These are phyloP conservation scores for Phalaenopsis aphrodite DNA, from an alignment of 106 monocot genomes.

Conservation along the genomic window DNA sequence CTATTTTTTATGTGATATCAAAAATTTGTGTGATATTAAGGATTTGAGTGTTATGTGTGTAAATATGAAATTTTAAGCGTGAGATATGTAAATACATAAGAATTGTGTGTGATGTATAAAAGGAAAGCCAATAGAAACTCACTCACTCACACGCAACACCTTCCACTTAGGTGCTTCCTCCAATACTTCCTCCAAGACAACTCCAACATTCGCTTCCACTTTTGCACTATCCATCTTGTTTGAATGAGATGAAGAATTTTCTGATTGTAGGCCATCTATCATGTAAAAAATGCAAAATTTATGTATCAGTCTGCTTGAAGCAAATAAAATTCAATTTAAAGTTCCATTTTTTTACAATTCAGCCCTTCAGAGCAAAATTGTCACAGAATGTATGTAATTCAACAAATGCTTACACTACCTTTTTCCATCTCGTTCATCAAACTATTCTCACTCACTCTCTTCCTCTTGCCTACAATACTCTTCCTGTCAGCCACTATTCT, in stretches of 20 bases:
- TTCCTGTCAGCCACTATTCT: conserved; percentile 27
- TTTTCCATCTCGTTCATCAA: conserved; percentile 34
- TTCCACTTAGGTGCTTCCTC: conserved; percentile 98
- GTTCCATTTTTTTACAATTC: not conserved
- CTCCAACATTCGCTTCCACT: conserved; percentile 14
- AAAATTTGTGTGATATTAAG: too few relatives aligned
- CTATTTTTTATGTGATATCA: too few relatives aligned
- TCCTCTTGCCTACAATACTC: conserved; percentile 40
- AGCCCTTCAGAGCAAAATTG: not conserved
- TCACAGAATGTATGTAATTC: not conserved
- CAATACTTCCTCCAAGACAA: conserved; percentile 75
- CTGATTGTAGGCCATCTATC: conserved; percentile 17
- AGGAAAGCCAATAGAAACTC: conserved; percentile 11
- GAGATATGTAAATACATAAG: too few relatives aligned
- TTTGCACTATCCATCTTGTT: conserved; percentile 5
- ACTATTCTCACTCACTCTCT: conserved; percentile 24
- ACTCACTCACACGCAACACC: conserved; percentile 97
- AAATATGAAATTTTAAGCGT: too few relatives aligned
- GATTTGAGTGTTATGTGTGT: too few relatives aligned
- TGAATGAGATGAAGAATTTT: conserved; percentile 24
- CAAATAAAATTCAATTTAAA: not conserved
- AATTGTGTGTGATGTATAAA: too few relatives aligned
- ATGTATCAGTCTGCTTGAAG: not conserved
- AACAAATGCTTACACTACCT: conserved; percentile 21
- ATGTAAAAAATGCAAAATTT: not conserved